Evolutionary conservation across 106 monocot species (phyloP), one percentile per base, ranked within the genome.

Genomic region (Dendrobium nobile): DNA sequence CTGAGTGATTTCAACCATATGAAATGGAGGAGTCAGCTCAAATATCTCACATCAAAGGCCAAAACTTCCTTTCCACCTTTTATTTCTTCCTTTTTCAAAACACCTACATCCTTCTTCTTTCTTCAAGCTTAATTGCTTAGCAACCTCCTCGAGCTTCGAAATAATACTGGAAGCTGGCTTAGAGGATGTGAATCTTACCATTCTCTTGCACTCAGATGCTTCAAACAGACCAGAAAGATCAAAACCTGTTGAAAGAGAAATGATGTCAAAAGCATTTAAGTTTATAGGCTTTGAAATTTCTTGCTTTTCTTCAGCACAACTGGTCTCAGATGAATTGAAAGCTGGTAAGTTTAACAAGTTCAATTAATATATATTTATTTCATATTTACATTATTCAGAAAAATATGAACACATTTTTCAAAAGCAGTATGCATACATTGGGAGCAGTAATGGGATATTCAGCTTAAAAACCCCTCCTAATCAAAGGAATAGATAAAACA

Each of bases 261-360:
- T 85, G 74, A 85, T 78, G 73, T 85, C 85, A 78, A 85, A 85
- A 24, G 81, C 85, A 82, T 85, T 85, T 59, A 82, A 40, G 55
- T 82, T 81, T 2, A 54, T 27, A 5, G 78, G 78, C 8, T 85
- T 81, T 55, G 72, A 11, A 24, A 4, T 27, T 28, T 77, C 54
- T 40, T 78, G 44, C 33, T 41, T 42, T 3, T 72, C 65, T 10
- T 81, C 80, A 17, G 54, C 22, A 31, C 26, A 41, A 7, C 37
- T 56, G 16, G 26, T 8, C 16, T 43, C 44, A 0, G 73, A 77
- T 0, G 72, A n/a, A 77, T 76, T 18, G 42, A 79, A 84, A 67
- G 75, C 51, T 72, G 76, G 28, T 28, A 28, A 28, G 28, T 28
- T 28, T 28, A 28, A 28, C 28, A 28, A 28, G 28, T 28, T 28